Evolutionary conservation across 805 yeast genomes (phyloP), one percentile per base, ranked within the genome.

Genomic region (Wickerhamomyces tratensis): DNA sequence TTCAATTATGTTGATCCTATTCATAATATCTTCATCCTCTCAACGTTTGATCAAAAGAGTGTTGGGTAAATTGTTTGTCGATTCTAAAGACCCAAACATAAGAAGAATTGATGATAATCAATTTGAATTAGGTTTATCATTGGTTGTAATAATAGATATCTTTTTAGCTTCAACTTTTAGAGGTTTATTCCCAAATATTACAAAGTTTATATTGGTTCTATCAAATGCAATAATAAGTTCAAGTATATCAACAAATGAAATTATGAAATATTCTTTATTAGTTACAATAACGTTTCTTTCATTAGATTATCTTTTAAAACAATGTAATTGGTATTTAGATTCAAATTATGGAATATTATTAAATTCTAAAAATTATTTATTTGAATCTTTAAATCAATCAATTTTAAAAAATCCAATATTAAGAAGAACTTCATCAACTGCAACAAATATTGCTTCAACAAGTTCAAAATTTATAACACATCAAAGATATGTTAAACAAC

Each of bases 141-240:
- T 52, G 12, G 50, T 55, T 13, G 36, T 45, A 1, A 36, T 52
- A 4, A 40, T 53, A 8, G 61, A 56, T 33, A 13, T 52, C 7
- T 39, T 44, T 5, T 27, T 54, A 4, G 48, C 52, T 27, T 34
- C 42, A 1, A 14, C 47, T 5, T 43, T 56, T 31, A 52, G 48
- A 37, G 37, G 48, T n/a, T 42, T 49, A 2, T 49, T 50, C 3
- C 58, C 61, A 3, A 49, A 49, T 41, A 36, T 51, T 11, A 50
- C 55, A 3, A 48, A 53, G 36, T 36, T 48, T 10, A 45, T 50
- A 7, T 42, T 52, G 30, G 51, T 56, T 1, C 38, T 53, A 4
- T 51, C 61, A 13, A 53, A 54, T 27, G 46, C 57, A 1, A 46
- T 56, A 2, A 42, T 56, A 3, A 47, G 57, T 1, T 43, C 47